Conservation (phyloP, 495 filamentous ascomycete genomes). For the Hypoxylon fuscum region DNA sequence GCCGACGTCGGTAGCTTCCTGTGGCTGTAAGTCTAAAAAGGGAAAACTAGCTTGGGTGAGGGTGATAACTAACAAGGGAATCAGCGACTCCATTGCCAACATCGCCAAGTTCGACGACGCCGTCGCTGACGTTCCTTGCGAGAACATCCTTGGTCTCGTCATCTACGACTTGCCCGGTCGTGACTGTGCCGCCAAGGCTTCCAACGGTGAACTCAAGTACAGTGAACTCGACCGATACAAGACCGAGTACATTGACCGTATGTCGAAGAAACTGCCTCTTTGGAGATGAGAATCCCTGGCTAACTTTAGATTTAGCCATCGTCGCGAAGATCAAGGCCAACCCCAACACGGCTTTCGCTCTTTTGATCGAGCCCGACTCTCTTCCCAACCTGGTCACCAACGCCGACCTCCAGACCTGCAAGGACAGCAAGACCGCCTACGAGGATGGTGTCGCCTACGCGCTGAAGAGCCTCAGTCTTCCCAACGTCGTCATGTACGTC, state of each 20-base stretch:
- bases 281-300: slow-evolving; percentile 22
- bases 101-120: slow-evolving; percentile 66
- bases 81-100: slow-evolving; percentile 66
- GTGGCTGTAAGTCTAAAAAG: slow-evolving; percentile 66
- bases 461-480: slow-evolving; percentile 72
- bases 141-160: slow-evolving; percentile 70
- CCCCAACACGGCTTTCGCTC: slow-evolving; percentile 61
- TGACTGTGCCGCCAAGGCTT: slow-evolving; percentile 79
- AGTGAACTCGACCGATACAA: slow-evolving; percentile 73
- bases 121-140: slow-evolving; percentile 62
- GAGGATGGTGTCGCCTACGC: slow-evolving; percentile 77
- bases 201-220: slow-evolving; percentile 77
- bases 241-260: slow-evolving; percentile 72
- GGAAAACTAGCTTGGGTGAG: background rate
- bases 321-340: slow-evolving; percentile 62
- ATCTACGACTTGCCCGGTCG: slow-evolving; percentile 82
- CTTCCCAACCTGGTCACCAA: slow-evolving; percentile 86
- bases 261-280: slow-evolving; percentile 39
- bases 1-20: slow-evolving; percentile 74
- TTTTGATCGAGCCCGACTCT: slow-evolving; percentile 79
- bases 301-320: slow-evolving; percentile 57
- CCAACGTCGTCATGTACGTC: slow-evolving; percentile 84
- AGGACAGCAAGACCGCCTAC: slow-evolving; percentile 69
- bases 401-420: slow-evolving; percentile 67
- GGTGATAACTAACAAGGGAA: slow-evolving; percentile 17